Conservation (phyloP, 441 rosid genomes). For the Hura crepitans region DNA sequence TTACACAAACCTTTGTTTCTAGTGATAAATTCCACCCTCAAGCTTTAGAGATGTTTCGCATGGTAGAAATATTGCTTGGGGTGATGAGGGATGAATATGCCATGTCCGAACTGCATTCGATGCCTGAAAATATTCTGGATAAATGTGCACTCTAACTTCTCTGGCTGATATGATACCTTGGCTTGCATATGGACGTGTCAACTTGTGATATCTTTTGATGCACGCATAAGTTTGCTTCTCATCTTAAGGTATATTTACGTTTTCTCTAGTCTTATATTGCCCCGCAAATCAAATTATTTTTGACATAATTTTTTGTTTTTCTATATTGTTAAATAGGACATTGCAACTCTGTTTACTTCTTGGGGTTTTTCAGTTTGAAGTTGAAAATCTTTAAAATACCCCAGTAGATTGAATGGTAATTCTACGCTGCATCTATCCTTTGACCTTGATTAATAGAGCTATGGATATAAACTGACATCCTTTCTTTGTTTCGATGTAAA, state of each 20-base stretch:
- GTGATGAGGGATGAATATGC: slow-evolving; percentile 8
- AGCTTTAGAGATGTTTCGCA: slow-evolving; percentile 15
- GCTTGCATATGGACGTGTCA: neutral
- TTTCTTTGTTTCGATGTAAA: neutral
- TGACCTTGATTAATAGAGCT: neutral
- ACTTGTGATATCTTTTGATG: neutral
- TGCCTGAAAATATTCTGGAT: slow-evolving; percentile 12
- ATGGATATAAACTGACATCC: neutral
- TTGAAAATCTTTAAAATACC: neutral
- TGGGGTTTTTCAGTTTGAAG: neutral
- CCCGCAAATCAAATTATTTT: neutral
- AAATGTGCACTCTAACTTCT: slow-evolving; percentile 9
- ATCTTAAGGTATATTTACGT: slow-evolving; percentile 4
- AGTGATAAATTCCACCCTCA: slow-evolving; percentile 29
- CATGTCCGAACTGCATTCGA: slow-evolving; percentile 5
- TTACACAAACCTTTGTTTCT: slow-evolving; percentile 22
- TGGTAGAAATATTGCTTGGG: slow-evolving; percentile 1
- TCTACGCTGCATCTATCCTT: neutral
- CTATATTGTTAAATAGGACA: neutral
- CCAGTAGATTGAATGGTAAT: neutral
- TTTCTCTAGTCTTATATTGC: neutral
- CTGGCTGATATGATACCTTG: slow-evolving; percentile 6
- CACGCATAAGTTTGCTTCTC: neutral
- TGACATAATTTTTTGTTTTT: neutral
- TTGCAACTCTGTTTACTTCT: neutral